Evolutionary conservation across 208 protist species (phyloP).

Genomic region (Zelonia costaricensis): DNA sequence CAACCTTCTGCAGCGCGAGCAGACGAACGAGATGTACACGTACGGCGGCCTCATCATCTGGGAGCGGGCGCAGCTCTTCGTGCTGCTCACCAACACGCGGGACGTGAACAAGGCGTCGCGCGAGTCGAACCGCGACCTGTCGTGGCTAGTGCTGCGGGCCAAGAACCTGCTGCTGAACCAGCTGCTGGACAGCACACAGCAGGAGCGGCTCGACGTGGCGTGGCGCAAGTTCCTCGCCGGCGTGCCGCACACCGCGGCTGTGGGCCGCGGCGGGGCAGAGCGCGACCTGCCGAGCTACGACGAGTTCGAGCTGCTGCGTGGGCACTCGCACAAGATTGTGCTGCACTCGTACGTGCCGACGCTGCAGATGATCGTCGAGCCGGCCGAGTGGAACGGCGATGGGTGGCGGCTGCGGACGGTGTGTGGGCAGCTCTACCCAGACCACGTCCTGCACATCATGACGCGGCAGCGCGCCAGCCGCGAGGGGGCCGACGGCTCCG

Average conservation of each 20-base stretch:
- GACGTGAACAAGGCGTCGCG: conserved; percentile 14
- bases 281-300: conserved; percentile 42
- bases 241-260: neutral
- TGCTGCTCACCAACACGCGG: conserved; percentile 43
- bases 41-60: conserved; percentile 72
- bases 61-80: conserved; percentile 65
- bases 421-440: conserved; percentile 31
- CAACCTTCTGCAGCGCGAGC: conserved; percentile 26
- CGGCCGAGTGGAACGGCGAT: conserved; percentile 35
- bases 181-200: conserved; percentile 74
- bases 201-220: conserved; percentile 57
- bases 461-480: conserved; percentile 4
- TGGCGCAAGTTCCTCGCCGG: conserved; percentile 47
- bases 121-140: conserved; percentile 41
- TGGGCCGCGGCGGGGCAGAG: conserved; percentile 7
- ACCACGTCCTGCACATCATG: conserved; percentile 39
- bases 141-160: conserved; percentile 39
- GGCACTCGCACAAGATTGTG: conserved; percentile 34
- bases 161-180: conserved; percentile 57
- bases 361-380: conserved; percentile 35
- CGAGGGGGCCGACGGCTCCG: neutral
- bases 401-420: conserved; percentile 16
- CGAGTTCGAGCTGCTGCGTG: conserved; percentile 42
- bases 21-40: conserved; percentile 41
- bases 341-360: conserved; percentile 36